Evolutionary conservation across 805 yeast species (phyloP).

Genomic region (Metschnikowia colocasiae): DNA sequence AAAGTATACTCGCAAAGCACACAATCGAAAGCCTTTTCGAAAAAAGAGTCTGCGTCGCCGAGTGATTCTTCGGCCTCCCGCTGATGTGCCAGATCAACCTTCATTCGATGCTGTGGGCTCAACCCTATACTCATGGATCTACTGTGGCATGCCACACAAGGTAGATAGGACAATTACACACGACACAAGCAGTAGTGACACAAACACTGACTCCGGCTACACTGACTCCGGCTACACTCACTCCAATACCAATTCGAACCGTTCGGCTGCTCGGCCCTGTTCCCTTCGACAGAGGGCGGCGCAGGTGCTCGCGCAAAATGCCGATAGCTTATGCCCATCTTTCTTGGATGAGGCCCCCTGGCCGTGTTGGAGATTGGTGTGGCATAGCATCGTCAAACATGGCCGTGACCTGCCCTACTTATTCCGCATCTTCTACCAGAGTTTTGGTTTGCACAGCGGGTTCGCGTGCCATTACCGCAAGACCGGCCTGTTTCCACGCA

Average conservation of each 20-base stretch:
- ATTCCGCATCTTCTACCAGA: conserved; percentile 27
- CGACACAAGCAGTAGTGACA: no score
- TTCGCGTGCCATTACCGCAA: conserved; percentile 25
- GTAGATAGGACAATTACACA: no score
- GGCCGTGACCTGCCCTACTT: conserved; percentile 30
- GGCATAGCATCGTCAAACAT: conserved; percentile 26
- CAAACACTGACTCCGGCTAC: no score
- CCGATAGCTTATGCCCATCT: conserved; percentile 18
- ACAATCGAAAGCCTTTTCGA: conserved; percentile 9
- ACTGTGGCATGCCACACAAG: neutral
- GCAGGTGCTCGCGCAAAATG: conserved; percentile 26
- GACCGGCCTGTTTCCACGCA: neutral
- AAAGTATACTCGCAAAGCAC: conserved; percentile 10
- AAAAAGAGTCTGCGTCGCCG: conserved; percentile 6
- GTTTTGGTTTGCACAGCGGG: conserved; percentile 14
- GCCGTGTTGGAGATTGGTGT: conserved; percentile 30
- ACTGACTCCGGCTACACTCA: no score
- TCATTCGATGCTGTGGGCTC: conserved; percentile 17
- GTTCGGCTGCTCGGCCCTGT: neutral
- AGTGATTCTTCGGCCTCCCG: conserved; percentile 5
- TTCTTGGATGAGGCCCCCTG: conserved; percentile 26
- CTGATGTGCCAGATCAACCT: conserved; percentile 8
- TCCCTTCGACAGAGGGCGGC: conserved; percentile 23
- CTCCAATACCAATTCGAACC: neutral
- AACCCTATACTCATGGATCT: conserved; percentile 18